These are phyloP conservation scores for Globisporangium cederbergense DNA, from an alignment of 352 stramenopile genomes.

Conservation along the genomic window DNA sequence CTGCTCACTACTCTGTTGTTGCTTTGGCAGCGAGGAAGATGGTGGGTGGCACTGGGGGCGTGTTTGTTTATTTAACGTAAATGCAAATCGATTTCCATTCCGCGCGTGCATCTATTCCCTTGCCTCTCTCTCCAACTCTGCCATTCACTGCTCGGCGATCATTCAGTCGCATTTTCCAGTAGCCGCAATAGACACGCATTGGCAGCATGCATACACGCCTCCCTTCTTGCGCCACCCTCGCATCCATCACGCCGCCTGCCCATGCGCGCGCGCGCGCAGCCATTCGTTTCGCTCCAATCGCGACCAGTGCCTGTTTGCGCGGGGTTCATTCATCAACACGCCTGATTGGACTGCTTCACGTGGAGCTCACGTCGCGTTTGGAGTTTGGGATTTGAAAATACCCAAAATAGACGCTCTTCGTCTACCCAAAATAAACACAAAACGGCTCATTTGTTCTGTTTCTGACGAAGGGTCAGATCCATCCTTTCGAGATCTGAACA, in stretches of 20 bases:
- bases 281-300: background rate
- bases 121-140: background rate
- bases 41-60: background rate
- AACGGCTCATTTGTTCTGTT: background rate
- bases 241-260: background rate
- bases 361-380: background rate
- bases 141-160: no score
- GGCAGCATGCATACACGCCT: no score
- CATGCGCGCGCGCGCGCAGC: background rate
- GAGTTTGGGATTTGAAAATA: background rate
- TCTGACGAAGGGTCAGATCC: background rate
- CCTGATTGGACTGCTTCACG: background rate
- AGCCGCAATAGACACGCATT: no score
- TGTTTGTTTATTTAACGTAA: conserved; percentile 16
- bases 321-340: background rate
- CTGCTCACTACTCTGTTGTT: background rate
- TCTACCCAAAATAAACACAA: background rate
- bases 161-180: background rate
- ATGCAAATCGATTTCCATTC: conserved; percentile 12
- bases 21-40: background rate
- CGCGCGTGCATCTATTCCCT: background rate
- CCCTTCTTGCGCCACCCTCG: no score
- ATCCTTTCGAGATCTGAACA: background rate
- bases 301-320: background rate
- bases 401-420: background rate